Evolutionary conservation across 306 rosid genomes (phyloP).

Genomic region (Carpinus fangiana): DNA sequence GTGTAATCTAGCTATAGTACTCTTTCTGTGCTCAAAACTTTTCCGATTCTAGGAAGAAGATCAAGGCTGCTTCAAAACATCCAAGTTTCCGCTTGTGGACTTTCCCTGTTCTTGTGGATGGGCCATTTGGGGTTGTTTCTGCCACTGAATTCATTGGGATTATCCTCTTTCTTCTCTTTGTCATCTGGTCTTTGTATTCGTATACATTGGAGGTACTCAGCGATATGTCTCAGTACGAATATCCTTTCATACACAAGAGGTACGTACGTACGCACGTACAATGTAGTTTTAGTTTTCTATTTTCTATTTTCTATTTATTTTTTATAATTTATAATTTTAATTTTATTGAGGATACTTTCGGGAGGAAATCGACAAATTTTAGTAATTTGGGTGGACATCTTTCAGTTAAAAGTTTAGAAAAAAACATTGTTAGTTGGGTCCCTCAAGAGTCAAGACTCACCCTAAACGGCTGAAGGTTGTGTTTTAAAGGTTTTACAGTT

Average conservation of each 20-base stretch:
- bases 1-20: background rate
- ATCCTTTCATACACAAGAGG: slow-evolving; percentile 38
- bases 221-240: background rate
- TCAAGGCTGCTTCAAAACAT: slow-evolving; percentile 15
- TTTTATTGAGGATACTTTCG: too few species aligned
- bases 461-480: too few species aligned
- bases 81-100: slow-evolving; percentile 83
- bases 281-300: background rate
- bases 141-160: slow-evolving; percentile 82
- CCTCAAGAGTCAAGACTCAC: too few species aligned
- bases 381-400: too few species aligned
- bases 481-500: too few species aligned
- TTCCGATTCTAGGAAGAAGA: slow-evolving; percentile 50
- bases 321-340: background rate
- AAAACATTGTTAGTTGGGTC: too few species aligned
- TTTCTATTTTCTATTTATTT: background rate
- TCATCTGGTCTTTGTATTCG: slow-evolving; percentile 62
- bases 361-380: too few species aligned
- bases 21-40: slow-evolving; percentile 2
- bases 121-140: slow-evolving; percentile 88
- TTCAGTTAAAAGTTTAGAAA: too few species aligned
- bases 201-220: slow-evolving; percentile 43
- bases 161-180: slow-evolving; percentile 54
- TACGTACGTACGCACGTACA: slow-evolving; percentile 23
- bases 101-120: slow-evolving; percentile 75